Evolutionary conservation across 2,329 filamentous ascomycete genomes (phyloP), one percentile per base, ranked within the genome.

Genomic region (Verticillium alfalfae): DNA sequence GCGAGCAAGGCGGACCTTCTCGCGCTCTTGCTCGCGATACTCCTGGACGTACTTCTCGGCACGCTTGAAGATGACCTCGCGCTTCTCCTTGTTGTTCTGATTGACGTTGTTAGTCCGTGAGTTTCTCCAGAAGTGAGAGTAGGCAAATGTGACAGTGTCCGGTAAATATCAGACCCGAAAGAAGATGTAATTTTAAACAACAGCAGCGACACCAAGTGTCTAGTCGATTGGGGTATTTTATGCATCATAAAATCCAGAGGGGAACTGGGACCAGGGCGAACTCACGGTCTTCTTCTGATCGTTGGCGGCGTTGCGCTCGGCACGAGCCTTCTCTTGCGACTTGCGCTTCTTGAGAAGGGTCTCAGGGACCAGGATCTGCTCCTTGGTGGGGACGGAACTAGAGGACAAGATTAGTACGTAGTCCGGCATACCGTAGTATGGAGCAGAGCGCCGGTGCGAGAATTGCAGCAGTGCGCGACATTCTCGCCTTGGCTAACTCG

Each of bases 261-360:
- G 60, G 57, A 67, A 4, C 64, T 31, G 45, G 60, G 63, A 54
- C 34, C 57, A 49, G 64, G n/a, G 64, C 82, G 83, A 67, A 87
- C 92, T 79, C 79, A 98, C 95, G 85, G 92, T 86, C 85, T 95
- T 95, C 81, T 88, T 91, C 86, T 96, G 91, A 81, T 93, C 86
- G 70, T 88, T 79, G 75, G 91, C 91, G 69, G 90, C 86, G 71
- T 85, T 81, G 78, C 89, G 90, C 83, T 94, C 91, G 80, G 95
- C 93, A 80, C 93, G 91, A 79, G 93, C 93, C 89, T 97, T 97
- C 89, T 99, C 95, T 85, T 97, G 94, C 81, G 88, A 92, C 93
- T 99, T 99, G 86, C 95, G 92, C 92, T 99, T 99, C 91, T 99
- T 99, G 81, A 99, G 88, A 76, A 99, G 92, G 74, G 95, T 99